Base-by-base conservation (phyloP, 2,329 filamentous ascomycete species). In the Didymella lethalis region DNA sequence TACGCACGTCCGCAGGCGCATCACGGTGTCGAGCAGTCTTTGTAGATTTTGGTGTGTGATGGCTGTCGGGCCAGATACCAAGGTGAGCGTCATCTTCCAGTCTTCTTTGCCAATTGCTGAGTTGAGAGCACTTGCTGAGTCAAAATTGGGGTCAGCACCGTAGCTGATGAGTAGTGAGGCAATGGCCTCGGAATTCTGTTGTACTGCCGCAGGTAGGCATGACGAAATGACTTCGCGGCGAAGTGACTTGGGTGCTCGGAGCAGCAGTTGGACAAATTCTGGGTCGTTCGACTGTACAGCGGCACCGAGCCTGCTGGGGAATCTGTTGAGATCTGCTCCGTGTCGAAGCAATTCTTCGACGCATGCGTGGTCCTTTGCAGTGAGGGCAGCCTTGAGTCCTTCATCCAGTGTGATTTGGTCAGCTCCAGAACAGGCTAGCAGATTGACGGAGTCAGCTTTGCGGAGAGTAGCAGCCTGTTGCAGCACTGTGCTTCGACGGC, bases 141-240 rank as follows among this genome's bases (percentile, higher is more conserved):
- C 67, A 57, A 73, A 76, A 54, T 77, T 77, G 12, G 74, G 74
- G 56, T 77, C 70, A 23, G 73, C 75, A 7, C 74, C 74, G 54
- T 76, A 70, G 7, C 64, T 62, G 38, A 75, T 64, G 16, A 76
- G 61, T n/a, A 75, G 57, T 10, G 73, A 75, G 29, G 69, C 56
- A 10, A 68, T 63, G 3, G 64, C 48, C 40, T 71, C 68, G 5
- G 71, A 74, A n/a, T 64, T 67, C 23, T 73, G 69, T 50, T 75
- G 71, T 4, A 75, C 71, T 25, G 73, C 74, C 36, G 64, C 65
- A 29, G 69, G 65, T 7, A 77, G 65, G 47, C 70, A 73, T 23
- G 74, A 73, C 3, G 73, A 75, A 11, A 76, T 65, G 29, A 74
- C 64, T 16, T 75, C 68, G 14, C 68, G 41, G 5, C 65, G 69